Conservation (phyloP, 1,284 basidiomycete genomes). For the Ganoderma lucidum region DNA sequence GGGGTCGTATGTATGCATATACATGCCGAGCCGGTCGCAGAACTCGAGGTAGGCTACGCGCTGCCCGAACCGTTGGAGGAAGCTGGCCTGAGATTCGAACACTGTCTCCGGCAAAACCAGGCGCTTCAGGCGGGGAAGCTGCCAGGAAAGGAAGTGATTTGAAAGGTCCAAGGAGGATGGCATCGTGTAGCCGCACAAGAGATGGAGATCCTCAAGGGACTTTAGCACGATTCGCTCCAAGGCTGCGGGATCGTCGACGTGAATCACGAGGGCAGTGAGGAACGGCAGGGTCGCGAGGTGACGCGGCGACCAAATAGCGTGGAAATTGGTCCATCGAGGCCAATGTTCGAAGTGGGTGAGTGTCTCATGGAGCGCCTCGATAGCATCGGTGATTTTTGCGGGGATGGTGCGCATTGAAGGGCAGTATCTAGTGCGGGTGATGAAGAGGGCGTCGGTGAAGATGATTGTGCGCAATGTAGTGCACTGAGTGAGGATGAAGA, state of each 20-base stretch:
- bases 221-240: constrained; percentile 9
- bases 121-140: constrained; percentile 19
- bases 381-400: constrained; percentile 1
- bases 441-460: constrained; percentile 22
- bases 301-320: constrained; percentile 15
- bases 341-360: constrained; percentile 21
- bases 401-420: constrained; percentile 4
- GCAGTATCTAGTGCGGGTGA: constrained; percentile 3
- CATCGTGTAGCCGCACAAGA: constrained; percentile 18
- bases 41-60: constrained; percentile 24
- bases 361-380: neutral
- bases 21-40: constrained; percentile 21
- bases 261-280: constrained; percentile 18
- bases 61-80: constrained; percentile 15
- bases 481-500: constrained; percentile 18
- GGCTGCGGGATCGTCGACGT: constrained; percentile 19
- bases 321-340: constrained; percentile 3
- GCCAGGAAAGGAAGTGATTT: constrained; percentile 11
- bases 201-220: constrained; percentile 21
- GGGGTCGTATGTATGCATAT: neutral
- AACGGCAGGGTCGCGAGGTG: constrained; percentile 6
- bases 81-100: constrained; percentile 12
- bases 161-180: neutral
- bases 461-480: constrained; percentile 10
- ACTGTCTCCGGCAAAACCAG: constrained; percentile 16